These are phyloP conservation scores for Conidiobolus incongruus DNA, from an alignment of 371 early-diverging fungal genomes.

Conservation along the genomic window DNA sequence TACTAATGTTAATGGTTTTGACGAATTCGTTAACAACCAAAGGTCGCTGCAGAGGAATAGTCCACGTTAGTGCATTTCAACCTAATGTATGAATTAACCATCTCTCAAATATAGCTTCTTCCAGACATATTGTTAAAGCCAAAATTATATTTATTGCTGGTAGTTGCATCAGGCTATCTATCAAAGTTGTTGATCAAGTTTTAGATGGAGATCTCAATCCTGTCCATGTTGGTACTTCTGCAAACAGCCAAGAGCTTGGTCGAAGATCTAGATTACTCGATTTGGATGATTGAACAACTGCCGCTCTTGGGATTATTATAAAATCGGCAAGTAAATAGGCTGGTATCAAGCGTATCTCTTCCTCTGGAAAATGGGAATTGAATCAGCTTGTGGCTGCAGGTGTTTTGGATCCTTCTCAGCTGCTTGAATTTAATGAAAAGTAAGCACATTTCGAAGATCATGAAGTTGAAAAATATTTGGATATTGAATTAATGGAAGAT, in stretches of 20 bases:
- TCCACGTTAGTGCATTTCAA: conserved; percentile 53
- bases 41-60: conserved; percentile 55
- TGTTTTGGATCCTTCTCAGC: conserved; percentile 62
- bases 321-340: conserved; percentile 26
- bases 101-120: conserved; percentile 53
- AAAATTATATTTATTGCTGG: conserved; percentile 81
- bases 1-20: conserved; percentile 66
- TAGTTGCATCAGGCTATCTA: conserved; percentile 54
- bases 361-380: conserved; percentile 91
- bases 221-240: conserved; percentile 13
- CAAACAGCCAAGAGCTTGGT: conserved; percentile 8
- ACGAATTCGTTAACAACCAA: conserved; percentile 72
- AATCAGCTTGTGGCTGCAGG: conserved; percentile 93
- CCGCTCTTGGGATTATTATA: neutral
- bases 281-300: neutral
- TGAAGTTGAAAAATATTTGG: conserved; percentile 83
- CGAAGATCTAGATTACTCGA: neutral
- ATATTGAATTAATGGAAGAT: conserved; percentile 88
- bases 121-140: conserved; percentile 61
- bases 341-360: conserved; percentile 67
- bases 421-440: conserved; percentile 65
- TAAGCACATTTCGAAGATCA: conserved; percentile 46
- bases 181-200: conserved; percentile 85
- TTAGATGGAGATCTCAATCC: conserved; percentile 72
- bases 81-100: conserved; percentile 45